These are phyloP conservation scores for Vigna radiata DNA, from an alignment of 306 rosid genomes.

Conservation along the genomic window DNA sequence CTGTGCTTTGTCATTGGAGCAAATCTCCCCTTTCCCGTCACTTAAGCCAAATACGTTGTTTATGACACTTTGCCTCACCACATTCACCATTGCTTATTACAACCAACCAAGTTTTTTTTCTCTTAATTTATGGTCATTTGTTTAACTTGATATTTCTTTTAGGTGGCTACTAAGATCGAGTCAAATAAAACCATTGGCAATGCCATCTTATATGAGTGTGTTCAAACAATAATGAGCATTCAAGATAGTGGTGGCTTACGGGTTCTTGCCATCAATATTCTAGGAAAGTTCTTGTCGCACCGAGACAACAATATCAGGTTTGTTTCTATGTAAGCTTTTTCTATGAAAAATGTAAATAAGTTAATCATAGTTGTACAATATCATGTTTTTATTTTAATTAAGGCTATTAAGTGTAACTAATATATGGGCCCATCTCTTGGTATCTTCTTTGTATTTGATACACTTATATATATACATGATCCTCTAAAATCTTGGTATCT, in stretches of 20 bases:
- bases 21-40: too few species aligned
- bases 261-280: conserved; percentile 1
- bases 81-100: background rate
- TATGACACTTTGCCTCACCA: too few species aligned
- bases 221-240: conserved; percentile 17
- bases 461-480: too few species aligned
- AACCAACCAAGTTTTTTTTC: background rate
- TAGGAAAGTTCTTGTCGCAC: conserved; percentile 10
- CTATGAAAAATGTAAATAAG: background rate
- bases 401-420: background rate
- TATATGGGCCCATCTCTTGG: too few species aligned
- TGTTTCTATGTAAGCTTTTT: background rate
- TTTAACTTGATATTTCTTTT: background rate
- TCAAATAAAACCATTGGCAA: conserved; percentile 3
- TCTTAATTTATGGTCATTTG: background rate
- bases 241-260: conserved; percentile 19
- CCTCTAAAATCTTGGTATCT: too few species aligned
- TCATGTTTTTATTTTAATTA: background rate
- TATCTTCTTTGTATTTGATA: too few species aligned
- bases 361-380: background rate
- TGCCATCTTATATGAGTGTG: conserved; percentile 20
- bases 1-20: too few species aligned
- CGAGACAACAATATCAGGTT: conserved; percentile 20
- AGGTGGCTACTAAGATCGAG: conserved; percentile 21
- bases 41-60: too few species aligned